Evolutionary conservation across 2,329 filamentous ascomycete genomes (phyloP).

Genomic region (Monilinia fructicola): DNA sequence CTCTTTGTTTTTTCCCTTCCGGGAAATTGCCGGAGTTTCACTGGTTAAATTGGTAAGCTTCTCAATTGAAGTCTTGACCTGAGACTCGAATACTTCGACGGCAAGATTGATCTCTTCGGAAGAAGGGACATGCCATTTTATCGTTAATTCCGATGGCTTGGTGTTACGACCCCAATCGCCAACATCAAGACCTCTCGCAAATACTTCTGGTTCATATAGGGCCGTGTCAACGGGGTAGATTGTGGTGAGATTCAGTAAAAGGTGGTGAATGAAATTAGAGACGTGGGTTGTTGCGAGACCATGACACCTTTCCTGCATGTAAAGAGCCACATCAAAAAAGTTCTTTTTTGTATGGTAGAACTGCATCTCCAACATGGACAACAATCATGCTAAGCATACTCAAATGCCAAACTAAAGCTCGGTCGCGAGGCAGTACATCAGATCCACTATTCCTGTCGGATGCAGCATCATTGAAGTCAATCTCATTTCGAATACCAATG

Average conservation of each 20-base stretch:
- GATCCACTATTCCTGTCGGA: slow-evolving; percentile 91
- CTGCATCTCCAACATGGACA: slow-evolving; percentile 88
- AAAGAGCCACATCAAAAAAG: slow-evolving; percentile 88
- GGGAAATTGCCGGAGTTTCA: slow-evolving; percentile 76
- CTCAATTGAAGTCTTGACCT: slow-evolving; percentile 73
- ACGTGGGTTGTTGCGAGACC: slow-evolving; percentile 94
- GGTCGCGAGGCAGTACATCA: slow-evolving; percentile 88
- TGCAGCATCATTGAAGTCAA: slow-evolving; percentile 93
- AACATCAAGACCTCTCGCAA: slow-evolving; percentile 69
- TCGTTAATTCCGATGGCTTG: slow-evolving; percentile 71
- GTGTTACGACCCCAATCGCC: slow-evolving; percentile 83
- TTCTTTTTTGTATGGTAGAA: slow-evolving; percentile 84
- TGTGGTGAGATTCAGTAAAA: slow-evolving; percentile 89
- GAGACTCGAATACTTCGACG: slow-evolving; percentile 81
- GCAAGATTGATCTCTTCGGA: slow-evolving; percentile 83
- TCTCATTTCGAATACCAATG: slow-evolving; percentile 90
- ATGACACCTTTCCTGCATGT: slow-evolving; percentile 95
- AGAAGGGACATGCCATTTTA: slow-evolving; percentile 87
- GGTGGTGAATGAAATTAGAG: slow-evolving; percentile 95
- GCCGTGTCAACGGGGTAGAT: slow-evolving; percentile 90
- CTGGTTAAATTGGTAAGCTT: slow-evolving; percentile 78
- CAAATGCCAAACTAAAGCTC: slow-evolving; percentile 93
- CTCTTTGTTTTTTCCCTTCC: slow-evolving; percentile 94
- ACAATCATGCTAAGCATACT: slow-evolving; percentile 98
- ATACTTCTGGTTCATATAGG: slow-evolving; percentile 77